phyloP scores from a whole-genome alignment of 768 basidiomycete genomes.

The Mycena venus region DNA sequence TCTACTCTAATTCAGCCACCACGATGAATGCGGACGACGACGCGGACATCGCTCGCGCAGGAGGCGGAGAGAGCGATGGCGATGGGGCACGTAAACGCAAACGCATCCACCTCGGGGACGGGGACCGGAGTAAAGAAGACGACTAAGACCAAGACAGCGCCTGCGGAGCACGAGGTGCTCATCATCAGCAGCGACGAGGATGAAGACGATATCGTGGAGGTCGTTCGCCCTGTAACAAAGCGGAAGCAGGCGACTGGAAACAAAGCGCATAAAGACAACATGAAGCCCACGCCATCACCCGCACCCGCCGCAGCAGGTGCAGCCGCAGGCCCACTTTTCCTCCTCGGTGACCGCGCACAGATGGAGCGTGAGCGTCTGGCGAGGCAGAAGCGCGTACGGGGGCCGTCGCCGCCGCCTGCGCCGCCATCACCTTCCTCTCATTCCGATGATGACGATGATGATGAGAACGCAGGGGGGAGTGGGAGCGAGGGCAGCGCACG shows the following conservation, averaged over 20 bases:
- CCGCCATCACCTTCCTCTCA: conserved; percentile 23
- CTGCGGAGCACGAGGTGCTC: conserved; percentile 6
- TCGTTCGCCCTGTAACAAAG: neutral
- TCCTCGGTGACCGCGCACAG: conserved; percentile 65
- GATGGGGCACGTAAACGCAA: no score
- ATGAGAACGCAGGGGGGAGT: neutral
- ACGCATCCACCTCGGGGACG: no score
- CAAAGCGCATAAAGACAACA: neutral
- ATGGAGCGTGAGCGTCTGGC: conserved; percentile 69
- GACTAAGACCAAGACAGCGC: neutral
- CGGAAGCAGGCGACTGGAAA: neutral
- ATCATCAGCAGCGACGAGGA: conserved; percentile 31
- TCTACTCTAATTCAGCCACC: no score
- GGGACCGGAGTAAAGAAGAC: no score
- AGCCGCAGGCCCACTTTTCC: conserved; percentile 37
- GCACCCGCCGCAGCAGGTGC: neutral
- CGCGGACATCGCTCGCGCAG: conserved; percentile 16
- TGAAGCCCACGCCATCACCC: neutral
- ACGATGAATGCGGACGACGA: conserved; percentile 19
- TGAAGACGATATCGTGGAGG: conserved; percentile 15
- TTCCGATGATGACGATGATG: conserved; percentile 27
- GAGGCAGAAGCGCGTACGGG: conserved; percentile 62
- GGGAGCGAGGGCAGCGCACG: conserved; percentile 29
- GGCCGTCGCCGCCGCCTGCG: conserved; percentile 37
- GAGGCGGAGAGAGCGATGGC: neutral